Percentiles rank a stretch among this genome's conserved stretches.
These are phyloP conservation scores for Stagonosporopsis cucurbitacearum DNA, from an alignment of 2,329 filamentous ascomycete genomes.

Conservation along the genomic window DNA sequence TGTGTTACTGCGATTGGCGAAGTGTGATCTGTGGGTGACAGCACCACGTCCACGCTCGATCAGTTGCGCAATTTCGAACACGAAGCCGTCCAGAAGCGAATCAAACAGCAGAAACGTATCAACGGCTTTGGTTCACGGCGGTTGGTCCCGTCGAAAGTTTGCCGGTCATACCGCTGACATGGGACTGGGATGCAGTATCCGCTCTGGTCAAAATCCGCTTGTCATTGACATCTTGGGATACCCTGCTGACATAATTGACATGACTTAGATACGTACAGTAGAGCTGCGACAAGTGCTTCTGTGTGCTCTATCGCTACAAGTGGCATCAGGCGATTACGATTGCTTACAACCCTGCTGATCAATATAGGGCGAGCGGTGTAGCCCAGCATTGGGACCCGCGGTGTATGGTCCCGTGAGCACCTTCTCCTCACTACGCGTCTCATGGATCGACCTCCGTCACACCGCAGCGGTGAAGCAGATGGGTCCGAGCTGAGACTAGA, in stretches of 20 bases:
- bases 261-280: not conserved
- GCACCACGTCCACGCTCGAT: not conserved
- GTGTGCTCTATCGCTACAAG: not conserved
- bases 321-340: not conserved
- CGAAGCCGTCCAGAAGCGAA: constrained; percentile 7
- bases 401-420: constrained; percentile 6
- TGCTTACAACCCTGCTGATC: not conserved
- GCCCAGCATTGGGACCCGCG: not conserved
- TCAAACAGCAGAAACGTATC: constrained; percentile 2
- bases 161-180: constrained; percentile 42
- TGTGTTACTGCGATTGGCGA: constrained; percentile 12
- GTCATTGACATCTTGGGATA: not conserved
- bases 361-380: not conserved
- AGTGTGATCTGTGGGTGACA: constrained; percentile 6
- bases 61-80: constrained; percentile 12
- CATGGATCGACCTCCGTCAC: constrained; percentile 7
- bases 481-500: constrained; percentile 17
- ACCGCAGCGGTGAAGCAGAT: constrained; percentile 18
- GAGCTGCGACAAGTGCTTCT: not conserved
- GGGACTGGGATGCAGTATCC: constrained; percentile 36
- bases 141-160: constrained; percentile 30
- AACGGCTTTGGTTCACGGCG: constrained; percentile 19
- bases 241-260: not conserved
- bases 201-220: constrained; percentile 13
- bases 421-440: constrained; percentile 5